Evolutionary conservation across 1,284 basidiomycete species (phyloP).

Genomic region (Puccinia hordei): DNA sequence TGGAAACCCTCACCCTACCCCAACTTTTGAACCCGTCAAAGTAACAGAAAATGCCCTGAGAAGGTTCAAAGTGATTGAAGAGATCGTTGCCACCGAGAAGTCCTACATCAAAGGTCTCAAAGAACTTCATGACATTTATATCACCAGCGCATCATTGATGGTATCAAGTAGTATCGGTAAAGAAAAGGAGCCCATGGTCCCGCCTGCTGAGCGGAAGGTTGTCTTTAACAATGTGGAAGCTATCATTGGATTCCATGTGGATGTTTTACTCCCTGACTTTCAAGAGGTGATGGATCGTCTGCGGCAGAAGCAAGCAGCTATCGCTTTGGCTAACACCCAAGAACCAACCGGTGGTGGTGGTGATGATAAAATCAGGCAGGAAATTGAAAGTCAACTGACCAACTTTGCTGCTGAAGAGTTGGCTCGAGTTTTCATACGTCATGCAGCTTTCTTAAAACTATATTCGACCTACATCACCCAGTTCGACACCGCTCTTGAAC

Average conservation of each 20-base stretch:
- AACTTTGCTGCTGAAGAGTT: conserved; percentile 72
- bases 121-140: conserved; percentile 92
- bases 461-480: conserved; percentile 96
- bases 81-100: conserved; percentile 69
- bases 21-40: conserved; percentile 13
- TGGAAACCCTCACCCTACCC: not conserved
- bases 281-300: conserved; percentile 82
- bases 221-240: conserved; percentile 80
- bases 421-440: conserved; percentile 83
- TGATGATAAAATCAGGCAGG: conserved; percentile 13
- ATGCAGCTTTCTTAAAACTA: conserved; percentile 95
- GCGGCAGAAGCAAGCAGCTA: conserved; percentile 87
- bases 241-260: conserved; percentile 55
- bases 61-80: conserved; percentile 43
- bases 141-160: conserved; percentile 76
- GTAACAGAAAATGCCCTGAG: conserved; percentile 34
- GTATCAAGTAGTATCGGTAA: conserved; percentile 68
- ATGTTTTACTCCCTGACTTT: conserved; percentile 54
- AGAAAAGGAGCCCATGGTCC: conserved; percentile 74
- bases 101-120: conserved; percentile 88
- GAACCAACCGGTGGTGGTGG: conserved; percentile 61
- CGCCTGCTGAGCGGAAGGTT: conserved; percentile 79
- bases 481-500: conserved; percentile 84
- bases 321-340: conserved; percentile 71
- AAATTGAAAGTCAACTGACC: conserved; percentile 31